Base-by-base conservation (phyloP, 148 eudicot species). In the Heliamphora exappendiculata region DNA sequence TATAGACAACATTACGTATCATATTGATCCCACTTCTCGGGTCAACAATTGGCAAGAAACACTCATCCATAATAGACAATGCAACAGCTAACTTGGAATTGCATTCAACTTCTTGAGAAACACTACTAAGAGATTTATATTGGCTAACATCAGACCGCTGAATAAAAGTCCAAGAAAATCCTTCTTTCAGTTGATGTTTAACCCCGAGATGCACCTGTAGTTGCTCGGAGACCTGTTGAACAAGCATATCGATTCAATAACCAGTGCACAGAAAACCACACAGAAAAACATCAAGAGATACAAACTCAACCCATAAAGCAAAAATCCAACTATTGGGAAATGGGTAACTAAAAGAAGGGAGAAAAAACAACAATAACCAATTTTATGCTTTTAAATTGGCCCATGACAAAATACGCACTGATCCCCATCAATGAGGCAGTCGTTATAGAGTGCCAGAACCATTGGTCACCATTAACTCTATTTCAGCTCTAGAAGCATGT, bases 31-130 rank as follows among this genome's bases (percentile, higher is more conserved):
- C 86, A 81, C 94, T 95, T 85, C 98, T 88, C 57, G 76, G 85
- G 71, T 95, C 99, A 76, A 87, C 70, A 69, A 93, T 89, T n/a
- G 99, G 99, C 74, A 86, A 72, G 84, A 95, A 95, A 78, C 99
- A 93, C 71, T 93, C 98, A 58, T 95, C 89, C 97, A 95, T 88
- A 33, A 95, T 73, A 58, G 88, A 78, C 28, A 82, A 87, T 41
- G 97, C 99, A 81, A 95, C 85, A 77, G 93, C 98, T 81, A 93
- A 79, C 85, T 95, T 95, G 57, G 99, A 86, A 82, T 89, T 89
- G 81, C 82, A 75, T 84, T 91, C 93, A 76, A 95, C 58, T 75
- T 78, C 81, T 70, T 37, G 78, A 72, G 87, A 59, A 70, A 49
- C 73, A 71, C 51, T 77, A 76, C 67, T 14, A 68, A 36, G 64